Conservation (phyloP, 306 rosid genomes). For the Comarum palustre region DNA sequence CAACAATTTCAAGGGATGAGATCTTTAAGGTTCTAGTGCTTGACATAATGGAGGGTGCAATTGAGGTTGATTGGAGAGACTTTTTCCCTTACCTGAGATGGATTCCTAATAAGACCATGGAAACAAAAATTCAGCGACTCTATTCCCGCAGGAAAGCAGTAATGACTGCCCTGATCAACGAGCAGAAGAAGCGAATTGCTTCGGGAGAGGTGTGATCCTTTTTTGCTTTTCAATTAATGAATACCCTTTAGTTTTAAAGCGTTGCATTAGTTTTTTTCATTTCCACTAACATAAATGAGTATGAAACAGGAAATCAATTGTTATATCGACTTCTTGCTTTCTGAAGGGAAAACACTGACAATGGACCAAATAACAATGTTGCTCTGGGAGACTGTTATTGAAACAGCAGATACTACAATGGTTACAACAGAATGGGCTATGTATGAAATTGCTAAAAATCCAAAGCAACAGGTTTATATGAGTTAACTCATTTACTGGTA, state of each 20-base stretch:
- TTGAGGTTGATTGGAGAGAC: conserved; percentile 97
- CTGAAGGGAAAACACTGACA: conserved; percentile 58
- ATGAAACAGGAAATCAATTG: conserved; percentile 54
- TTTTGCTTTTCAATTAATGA: background rate
- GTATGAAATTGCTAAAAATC: conserved; percentile 75
- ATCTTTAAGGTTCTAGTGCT: conserved; percentile 58
- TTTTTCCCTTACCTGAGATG: conserved; percentile 90
- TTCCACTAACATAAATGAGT: conserved; percentile 14
- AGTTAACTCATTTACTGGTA: background rate
- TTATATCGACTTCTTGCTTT: conserved; percentile 55
- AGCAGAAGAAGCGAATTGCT: conserved; percentile 61
- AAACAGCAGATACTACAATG: conserved; percentile 75
- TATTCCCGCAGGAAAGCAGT: conserved; percentile 37
- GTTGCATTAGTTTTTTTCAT: conserved; percentile 14
- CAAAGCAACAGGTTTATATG: conserved; percentile 53
- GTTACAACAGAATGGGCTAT: conserved; percentile 89
- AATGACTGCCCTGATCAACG: conserved; percentile 58
- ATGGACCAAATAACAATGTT: conserved; percentile 61
- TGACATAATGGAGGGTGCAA: conserved; percentile 86
- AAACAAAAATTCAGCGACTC: conserved; percentile 44
- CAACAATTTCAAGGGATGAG: conserved; percentile 47
- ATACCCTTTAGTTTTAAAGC: background rate
- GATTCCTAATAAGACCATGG: conserved; percentile 73
- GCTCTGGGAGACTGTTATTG: conserved; percentile 81
- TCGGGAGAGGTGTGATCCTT: conserved; percentile 56